Evolutionary conservation across 441 rosid genomes (phyloP), one percentile per base, ranked within the genome.

Genomic region (Lepidium campestre): DNA sequence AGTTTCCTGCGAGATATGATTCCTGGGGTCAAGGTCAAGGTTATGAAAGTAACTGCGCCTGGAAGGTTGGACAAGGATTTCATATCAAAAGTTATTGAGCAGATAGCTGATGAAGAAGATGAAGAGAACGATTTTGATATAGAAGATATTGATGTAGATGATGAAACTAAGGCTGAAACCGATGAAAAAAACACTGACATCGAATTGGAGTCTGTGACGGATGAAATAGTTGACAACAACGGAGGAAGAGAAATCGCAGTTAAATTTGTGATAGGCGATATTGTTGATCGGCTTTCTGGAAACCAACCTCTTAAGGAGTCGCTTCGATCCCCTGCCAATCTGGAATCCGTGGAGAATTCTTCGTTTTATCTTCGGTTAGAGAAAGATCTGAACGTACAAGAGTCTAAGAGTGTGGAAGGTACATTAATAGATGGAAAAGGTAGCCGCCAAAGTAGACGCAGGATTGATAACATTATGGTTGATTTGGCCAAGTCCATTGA

Each of bases 11-110:
- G 76, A 62, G 99, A 91, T 81, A 82, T 93, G 90, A 83, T 91
- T 81, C 96, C 97, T 68, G 96, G 88, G 49, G 87, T 81, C 49
- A 83, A 83, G 79, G 88, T 89, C 70, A 93, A 90, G 87, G 96
- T 89, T 65, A 72, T 91, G 83, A 93, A 90, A 79, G 93, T 89
- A 68, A 90, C 84, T 36, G 53, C 89, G 4, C 84, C 97, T 7
- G 88, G 83, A 41, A 93, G 83, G 80, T 86, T 81, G 44, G 99
- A 91, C 78, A 80, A 60, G 77, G 96, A 93, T 78, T 85, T 93
- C 75, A 82, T 90, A 78, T 84, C 93, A 44, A 88, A 86, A 86
- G 91, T 89, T 69, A 83, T 93, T 75, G 93, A 87, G 54, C 90
- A 89, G 77, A 82, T 88, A 65, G 76, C 83, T 72, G 97, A 90